Evolutionary conservation across 257 asterid genomes (phyloP).

Genomic region (Linaria vulgaris): DNA sequence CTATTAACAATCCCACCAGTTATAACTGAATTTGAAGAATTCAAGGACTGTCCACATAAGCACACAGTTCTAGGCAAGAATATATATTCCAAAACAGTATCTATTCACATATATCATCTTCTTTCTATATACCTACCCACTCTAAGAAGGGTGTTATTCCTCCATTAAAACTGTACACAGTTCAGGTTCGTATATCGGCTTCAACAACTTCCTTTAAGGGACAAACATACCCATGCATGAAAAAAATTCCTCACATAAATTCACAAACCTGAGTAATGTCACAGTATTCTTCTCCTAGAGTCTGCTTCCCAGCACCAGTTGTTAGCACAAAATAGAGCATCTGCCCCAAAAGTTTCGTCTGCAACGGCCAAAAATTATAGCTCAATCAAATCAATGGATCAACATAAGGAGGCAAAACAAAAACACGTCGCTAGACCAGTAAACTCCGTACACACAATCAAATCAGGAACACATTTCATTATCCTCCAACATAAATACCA

Average conservation of each 20-base stretch:
- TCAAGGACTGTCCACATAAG: slow-evolving; percentile 17
- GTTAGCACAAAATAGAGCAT: slow-evolving; percentile 89
- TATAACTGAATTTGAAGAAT: not conserved
- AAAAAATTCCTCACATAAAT: not conserved
- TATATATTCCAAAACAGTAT: slow-evolving; percentile 4
- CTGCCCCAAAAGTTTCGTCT: slow-evolving; percentile 96
- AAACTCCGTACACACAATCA: slow-evolving; percentile 3
- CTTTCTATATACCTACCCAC: slow-evolving; percentile 5
- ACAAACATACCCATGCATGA: slow-evolving; percentile 14
- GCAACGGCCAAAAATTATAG: slow-evolving; percentile 25
- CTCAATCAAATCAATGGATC: slow-evolving; percentile 1
- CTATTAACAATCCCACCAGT: too few species aligned
- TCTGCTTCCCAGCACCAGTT: slow-evolving; percentile 95
- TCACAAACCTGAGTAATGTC: slow-evolving; percentile 81
- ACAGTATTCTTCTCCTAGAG: slow-evolving; percentile 97
- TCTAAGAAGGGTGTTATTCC: slow-evolving; percentile 17
- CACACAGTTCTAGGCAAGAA: slow-evolving; percentile 4
- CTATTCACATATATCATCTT: not conserved
- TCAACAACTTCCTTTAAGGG: not conserved
- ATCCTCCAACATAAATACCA: not conserved
- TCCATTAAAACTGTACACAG: not conserved
- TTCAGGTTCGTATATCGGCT: slow-evolving; percentile 7
- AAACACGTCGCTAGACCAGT: not conserved
- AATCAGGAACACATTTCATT: slow-evolving; percentile 1
- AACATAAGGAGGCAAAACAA: too few species aligned